Conservation (phyloP, 331 rosid species). For the Saraca asoca region DNA sequence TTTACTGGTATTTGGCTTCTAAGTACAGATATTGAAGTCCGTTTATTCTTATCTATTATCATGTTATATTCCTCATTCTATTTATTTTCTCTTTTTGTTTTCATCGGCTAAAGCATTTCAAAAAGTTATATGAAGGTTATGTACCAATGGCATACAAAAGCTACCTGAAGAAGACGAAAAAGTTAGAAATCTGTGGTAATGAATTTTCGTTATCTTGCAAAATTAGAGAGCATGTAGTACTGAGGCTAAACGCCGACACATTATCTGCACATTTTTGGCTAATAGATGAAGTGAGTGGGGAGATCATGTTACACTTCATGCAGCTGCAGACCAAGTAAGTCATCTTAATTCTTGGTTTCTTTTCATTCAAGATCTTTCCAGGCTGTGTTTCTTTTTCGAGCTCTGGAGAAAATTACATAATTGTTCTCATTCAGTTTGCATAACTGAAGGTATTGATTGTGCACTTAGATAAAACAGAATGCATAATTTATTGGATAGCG, state of each 20-base stretch:
- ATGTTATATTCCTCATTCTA: slow-evolving; percentile 15
- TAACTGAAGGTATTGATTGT: slow-evolving; percentile 12
- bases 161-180: slow-evolving; percentile 89
- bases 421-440: not conserved
- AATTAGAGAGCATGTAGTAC: slow-evolving; percentile 32
- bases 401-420: not conserved
- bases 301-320: slow-evolving; percentile 94
- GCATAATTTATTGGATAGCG: not conserved
- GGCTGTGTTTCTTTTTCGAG: not conserved
- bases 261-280: slow-evolving; percentile 35
- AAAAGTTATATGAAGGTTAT: slow-evolving; percentile 77
- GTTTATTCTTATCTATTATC: slow-evolving; percentile 12
- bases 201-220: slow-evolving; percentile 36
- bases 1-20: slow-evolving; percentile 21
- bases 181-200: slow-evolving; percentile 58
- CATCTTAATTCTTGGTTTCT: slow-evolving; percentile 22
- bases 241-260: slow-evolving; percentile 38
- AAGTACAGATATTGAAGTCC: not conserved
- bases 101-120: slow-evolving; percentile 74
- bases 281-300: slow-evolving; percentile 98
- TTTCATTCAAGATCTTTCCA: not conserved
- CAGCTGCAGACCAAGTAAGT: slow-evolving; percentile 92
- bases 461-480: slow-evolving; percentile 5
- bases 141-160: slow-evolving; percentile 81
- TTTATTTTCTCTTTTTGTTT: slow-evolving; percentile 12